Evolutionary conservation across 805 yeast species (phyloP).

Genomic region (Komagataella pseudopastoris): DNA sequence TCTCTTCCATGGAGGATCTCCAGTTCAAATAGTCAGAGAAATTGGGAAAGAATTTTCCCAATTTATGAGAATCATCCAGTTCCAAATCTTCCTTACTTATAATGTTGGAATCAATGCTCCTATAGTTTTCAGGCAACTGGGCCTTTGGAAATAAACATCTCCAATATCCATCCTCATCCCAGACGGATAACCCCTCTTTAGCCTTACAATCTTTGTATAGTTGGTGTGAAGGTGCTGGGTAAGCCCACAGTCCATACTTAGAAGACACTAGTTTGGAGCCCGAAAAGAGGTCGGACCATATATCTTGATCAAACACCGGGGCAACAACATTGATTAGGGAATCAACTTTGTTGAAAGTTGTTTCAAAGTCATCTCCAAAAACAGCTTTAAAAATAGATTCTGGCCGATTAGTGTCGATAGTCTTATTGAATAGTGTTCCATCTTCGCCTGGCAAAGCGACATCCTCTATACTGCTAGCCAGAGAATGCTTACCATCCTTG

Average conservation of each 20-base stretch:
- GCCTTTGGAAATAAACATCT: constrained; percentile 71
- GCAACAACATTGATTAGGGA: constrained; percentile 3
- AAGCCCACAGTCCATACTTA: constrained; percentile 34
- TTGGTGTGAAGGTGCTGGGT: constrained; percentile 42
- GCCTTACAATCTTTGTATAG: constrained; percentile 52
- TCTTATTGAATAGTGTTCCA: background rate
- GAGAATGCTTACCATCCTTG: background rate
- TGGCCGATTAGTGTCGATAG: background rate
- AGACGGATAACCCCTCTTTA: constrained; percentile 55
- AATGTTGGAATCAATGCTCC: constrained; percentile 14
- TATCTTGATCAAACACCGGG: constrained; percentile 4
- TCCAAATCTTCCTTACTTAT: constrained; percentile 50
- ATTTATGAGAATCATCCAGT: constrained; percentile 23
- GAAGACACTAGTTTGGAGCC: background rate
- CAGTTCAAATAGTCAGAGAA: constrained; percentile 56
- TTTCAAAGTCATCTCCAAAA: constrained; percentile 1
- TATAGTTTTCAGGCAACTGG: constrained; percentile 14
- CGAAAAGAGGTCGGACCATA: background rate
- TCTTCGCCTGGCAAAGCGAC: constrained; percentile 1
- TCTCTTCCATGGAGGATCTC: constrained; percentile 40
- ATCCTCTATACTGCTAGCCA: background rate
- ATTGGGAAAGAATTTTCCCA: constrained; percentile 51
- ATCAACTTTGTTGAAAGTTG: constrained; percentile 1
- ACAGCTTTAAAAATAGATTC: constrained; percentile 1
- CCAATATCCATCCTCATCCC: constrained; percentile 85